Evolutionary conservation across 2,329 filamentous ascomycete genomes (phyloP), one percentile per base, ranked within the genome.

Genomic region (Fusarium sp.): DNA sequence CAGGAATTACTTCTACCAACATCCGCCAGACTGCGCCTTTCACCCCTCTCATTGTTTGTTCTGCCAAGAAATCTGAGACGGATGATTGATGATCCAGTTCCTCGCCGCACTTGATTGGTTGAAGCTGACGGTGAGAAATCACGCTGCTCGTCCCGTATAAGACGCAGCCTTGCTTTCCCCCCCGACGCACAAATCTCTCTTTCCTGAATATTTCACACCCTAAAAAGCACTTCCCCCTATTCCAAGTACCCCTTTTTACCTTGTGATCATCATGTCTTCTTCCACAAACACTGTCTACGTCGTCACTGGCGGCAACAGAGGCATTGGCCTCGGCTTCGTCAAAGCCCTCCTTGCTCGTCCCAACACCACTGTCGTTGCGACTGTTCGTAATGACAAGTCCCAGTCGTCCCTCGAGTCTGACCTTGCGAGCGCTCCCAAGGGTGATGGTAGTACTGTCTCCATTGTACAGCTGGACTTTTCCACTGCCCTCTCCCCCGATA

Each of bases 311-410:
- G 79, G 73, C 12, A 83, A 83, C 57, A 75, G 81, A 58, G 82
- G 82, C 48, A 76, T 84, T 10, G 82, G 82, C 5, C 70, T 77
- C 11, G 81, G 81, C 2, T 72, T 84, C 7, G 66, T 81, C 29
- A 73, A 72, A 37, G 57, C 67, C 1, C 77, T 83, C 46, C 77
- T 85, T 2, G 78, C 83, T 32, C 86, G 86, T 22, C 82, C 86
- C 69, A 87, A 87, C 70, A 87, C 89, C 73, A 87, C 77, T 3
- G 73, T 81, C 47, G 75, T 83, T 22, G 81, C 79, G 3, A 78
- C 78, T 2, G 80, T 82, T 6, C 79, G 81, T 16, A 72, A 76
- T 49, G 67, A 5, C 34, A 65, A 14, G 56, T 32, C 73, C 4
- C 41, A 66, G 1, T 61, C 70, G 0, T 65, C 65, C 0, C 65